phyloP scores from a whole-genome alignment of 176 grass and related monocot species.

The Hyparrhenia diplandra region DNA sequence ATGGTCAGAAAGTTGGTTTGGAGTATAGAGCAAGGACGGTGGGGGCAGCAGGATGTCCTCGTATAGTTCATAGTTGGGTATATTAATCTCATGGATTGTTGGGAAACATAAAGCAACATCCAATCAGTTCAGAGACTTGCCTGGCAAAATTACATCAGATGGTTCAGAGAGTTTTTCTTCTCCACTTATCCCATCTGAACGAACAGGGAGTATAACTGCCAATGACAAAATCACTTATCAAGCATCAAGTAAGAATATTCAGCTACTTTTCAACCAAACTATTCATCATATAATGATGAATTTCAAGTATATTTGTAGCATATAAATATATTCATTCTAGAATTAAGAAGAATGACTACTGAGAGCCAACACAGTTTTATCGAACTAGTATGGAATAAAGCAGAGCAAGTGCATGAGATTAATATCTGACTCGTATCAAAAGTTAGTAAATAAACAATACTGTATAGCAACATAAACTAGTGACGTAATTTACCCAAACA shows the following conservation, averaged over 20 bases:
- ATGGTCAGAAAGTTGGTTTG: background rate
- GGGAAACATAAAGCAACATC: conserved; percentile 4
- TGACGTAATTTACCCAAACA: conserved; percentile 77
- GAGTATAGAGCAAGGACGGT: background rate
- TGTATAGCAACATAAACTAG: conserved; percentile 19
- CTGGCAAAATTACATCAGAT: conserved; percentile 75
- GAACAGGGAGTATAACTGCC: conserved; percentile 84
- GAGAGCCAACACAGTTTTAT: background rate
- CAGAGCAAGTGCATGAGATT: background rate
- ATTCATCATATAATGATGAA: background rate
- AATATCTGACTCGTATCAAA: background rate
- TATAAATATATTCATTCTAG: background rate
- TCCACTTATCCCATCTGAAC: conserved; percentile 79
- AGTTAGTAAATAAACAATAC: background rate
- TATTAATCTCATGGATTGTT: background rate
- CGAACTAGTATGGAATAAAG: background rate
- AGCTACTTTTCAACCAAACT: background rate
- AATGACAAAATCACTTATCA: conserved; percentile 35
- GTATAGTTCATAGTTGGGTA: background rate
- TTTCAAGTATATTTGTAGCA: background rate
- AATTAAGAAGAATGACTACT: background rate
- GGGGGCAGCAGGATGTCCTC: background rate
- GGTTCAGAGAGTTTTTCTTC: conserved; percentile 76
- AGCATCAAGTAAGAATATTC: conserved; percentile 17
- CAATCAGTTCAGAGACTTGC: conserved; percentile 35